A percentile compares a stretch with the other conserved stretches of the same genome.
Conservation (phyloP, 345 rosid species). For the Linum trigynum region DNA sequence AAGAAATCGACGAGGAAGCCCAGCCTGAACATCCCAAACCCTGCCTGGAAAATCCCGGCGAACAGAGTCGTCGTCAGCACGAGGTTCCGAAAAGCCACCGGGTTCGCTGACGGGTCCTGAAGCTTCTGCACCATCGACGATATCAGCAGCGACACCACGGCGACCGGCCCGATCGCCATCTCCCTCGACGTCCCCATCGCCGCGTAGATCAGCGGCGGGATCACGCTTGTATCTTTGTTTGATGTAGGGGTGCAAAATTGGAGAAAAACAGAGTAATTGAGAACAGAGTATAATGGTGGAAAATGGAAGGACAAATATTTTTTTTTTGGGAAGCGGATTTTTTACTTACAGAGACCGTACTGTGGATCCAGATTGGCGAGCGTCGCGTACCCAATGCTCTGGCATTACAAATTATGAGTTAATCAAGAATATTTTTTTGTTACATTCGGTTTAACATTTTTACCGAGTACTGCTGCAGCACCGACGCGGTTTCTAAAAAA, state of each 20-base stretch:
- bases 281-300: no score
- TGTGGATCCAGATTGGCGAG: constrained; percentile 91
- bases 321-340: neutral
- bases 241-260: no score
- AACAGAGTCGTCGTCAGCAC: constrained; percentile 73
- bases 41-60: constrained; percentile 72
- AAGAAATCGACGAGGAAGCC: constrained; percentile 89
- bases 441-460: no score
- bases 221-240: constrained; percentile 59
- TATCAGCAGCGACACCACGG: constrained; percentile 76
- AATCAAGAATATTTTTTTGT: neutral
- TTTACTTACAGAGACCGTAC: constrained; percentile 77
- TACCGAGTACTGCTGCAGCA: no score
- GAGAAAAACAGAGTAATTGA: neutral
- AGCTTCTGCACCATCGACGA: constrained; percentile 64
- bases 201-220: constrained; percentile 84
- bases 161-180: constrained; percentile 88
- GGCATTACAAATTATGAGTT: neutral
- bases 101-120: constrained; percentile 55
- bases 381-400: constrained; percentile 94
- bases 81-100: constrained; percentile 50
- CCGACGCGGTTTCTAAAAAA: no score
- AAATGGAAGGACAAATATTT: neutral
- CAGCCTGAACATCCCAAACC: constrained; percentile 67
- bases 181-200: constrained; percentile 90